A percentile compares a stretch with the other conserved stretches of the same genome.
Conservation (phyloP, 371 early-diverging fungal genomes). For the Cokeromyces recurvatus region DNA sequence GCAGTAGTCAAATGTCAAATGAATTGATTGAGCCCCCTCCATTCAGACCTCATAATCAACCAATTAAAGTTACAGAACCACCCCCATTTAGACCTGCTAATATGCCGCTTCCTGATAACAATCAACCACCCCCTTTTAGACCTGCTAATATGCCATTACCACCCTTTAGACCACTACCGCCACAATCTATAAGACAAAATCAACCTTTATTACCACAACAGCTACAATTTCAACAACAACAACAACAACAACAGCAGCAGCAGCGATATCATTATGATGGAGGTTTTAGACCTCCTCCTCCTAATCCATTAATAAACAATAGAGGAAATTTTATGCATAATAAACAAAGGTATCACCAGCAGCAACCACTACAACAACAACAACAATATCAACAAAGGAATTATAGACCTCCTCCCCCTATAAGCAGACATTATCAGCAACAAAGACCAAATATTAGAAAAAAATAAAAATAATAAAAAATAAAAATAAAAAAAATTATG, state of each 20-base stretch:
- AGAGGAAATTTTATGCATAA: no score
- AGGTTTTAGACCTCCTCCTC: conserved; percentile 1
- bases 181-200: conserved; percentile 2
- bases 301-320: no score
- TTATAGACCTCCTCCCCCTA: conserved; percentile 15
- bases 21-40: conserved; percentile 41
- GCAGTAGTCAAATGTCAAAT: conserved; percentile 35
- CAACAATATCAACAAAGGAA: conserved; percentile 8
- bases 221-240: conserved; percentile 6
- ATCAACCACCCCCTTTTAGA: conserved; percentile 34
- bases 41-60: conserved; percentile 37
- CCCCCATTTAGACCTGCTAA: conserved; percentile 34
- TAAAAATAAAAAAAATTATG: background rate
- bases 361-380: conserved; percentile 1
- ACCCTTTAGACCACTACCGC: conserved; percentile 7
- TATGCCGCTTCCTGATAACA: conserved; percentile 4
- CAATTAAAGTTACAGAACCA: conserved; percentile 34
- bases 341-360: background rate
- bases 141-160: conserved; percentile 14
- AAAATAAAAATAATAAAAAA: conserved; percentile 15
- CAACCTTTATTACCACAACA: conserved; percentile 9
- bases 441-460: conserved; percentile 7
- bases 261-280: conserved; percentile 2
- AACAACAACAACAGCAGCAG: conserved; percentile 2
- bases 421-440: conserved; percentile 2